phyloP scores from a whole-genome alignment of 2,329 filamentous ascomycete species.

The Davidsoniella australis region DNA sequence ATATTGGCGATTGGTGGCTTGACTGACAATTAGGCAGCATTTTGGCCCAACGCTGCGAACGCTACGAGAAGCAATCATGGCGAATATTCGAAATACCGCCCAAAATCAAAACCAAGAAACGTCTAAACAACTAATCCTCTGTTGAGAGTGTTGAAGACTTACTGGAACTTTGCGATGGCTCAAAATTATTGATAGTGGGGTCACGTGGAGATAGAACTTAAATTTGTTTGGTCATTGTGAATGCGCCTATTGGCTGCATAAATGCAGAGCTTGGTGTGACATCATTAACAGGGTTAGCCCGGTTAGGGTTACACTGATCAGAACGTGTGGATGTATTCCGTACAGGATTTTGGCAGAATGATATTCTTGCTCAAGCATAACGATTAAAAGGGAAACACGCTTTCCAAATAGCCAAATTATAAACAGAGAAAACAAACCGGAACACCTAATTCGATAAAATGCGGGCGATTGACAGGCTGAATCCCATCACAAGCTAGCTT shows the following conservation, averaged over 20 bases:
- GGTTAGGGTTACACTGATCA: too few relatives aligned
- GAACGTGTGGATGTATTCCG: too few relatives aligned
- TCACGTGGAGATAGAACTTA: slow-evolving; percentile 10
- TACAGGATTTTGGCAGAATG: too few relatives aligned
- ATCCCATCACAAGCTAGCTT: slow-evolving; percentile 15
- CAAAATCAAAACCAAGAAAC: neutral
- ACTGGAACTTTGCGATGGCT: slow-evolving; percentile 2
- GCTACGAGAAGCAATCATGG: slow-evolving; percentile 4
- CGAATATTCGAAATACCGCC: neutral
- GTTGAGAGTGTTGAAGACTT: neutral
- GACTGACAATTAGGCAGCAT: neutral
- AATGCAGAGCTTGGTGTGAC: too few relatives aligned
- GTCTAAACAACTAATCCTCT: too few relatives aligned
- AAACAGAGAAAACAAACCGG: too few relatives aligned
- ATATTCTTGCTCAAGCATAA: too few relatives aligned
- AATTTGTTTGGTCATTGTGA: neutral
- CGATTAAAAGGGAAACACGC: too few relatives aligned
- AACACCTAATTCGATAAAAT: too few relatives aligned
- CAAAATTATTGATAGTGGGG: neutral
- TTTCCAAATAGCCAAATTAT: too few relatives aligned
- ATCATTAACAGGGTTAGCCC: too few relatives aligned
- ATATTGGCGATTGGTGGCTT: neutral
- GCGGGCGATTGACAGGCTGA: too few relatives aligned
- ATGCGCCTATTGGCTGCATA: neutral
- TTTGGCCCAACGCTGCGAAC: neutral